A percentile compares a stretch with the other conserved stretches of the same genome.
Evolutionary conservation across 208 protist species (phyloP).

Genomic region (Crithidia bombi): DNA sequence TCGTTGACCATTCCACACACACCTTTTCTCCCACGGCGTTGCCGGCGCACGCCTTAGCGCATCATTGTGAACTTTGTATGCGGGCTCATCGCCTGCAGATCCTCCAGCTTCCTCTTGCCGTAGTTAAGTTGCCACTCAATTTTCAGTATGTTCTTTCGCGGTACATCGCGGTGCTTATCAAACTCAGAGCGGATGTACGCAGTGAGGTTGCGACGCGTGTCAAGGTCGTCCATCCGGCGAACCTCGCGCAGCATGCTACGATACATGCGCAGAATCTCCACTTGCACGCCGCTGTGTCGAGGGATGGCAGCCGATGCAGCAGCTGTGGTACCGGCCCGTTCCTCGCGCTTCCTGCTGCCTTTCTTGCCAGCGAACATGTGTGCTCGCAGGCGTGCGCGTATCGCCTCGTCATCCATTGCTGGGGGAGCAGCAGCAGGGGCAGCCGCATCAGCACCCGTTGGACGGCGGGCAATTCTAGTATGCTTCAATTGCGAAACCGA

Average conservation of each 20-base stretch:
- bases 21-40: no score
- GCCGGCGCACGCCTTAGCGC: constrained; percentile 20
- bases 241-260: constrained; percentile 70
- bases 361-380: constrained; percentile 21
- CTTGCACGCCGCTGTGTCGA: constrained; percentile 81
- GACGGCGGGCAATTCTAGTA: background rate
- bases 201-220: constrained; percentile 48
- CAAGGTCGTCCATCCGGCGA: constrained; percentile 56
- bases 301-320: background rate
- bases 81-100: constrained; percentile 68
- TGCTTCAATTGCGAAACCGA: background rate
- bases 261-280: constrained; percentile 75
- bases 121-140: constrained; percentile 88
- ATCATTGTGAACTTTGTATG: constrained; percentile 65
- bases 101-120: constrained; percentile 82
- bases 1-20: no score
- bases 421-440: background rate
- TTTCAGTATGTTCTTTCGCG: constrained; percentile 68
- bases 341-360: background rate
- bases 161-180: constrained; percentile 60
- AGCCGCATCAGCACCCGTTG: background rate
- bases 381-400: constrained; percentile 18
- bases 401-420: constrained; percentile 16
- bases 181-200: constrained; percentile 80
- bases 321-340: background rate